Evolutionary conservation across 1,284 basidiomycete genomes (phyloP).

Genomic region (Irpex sp.): DNA sequence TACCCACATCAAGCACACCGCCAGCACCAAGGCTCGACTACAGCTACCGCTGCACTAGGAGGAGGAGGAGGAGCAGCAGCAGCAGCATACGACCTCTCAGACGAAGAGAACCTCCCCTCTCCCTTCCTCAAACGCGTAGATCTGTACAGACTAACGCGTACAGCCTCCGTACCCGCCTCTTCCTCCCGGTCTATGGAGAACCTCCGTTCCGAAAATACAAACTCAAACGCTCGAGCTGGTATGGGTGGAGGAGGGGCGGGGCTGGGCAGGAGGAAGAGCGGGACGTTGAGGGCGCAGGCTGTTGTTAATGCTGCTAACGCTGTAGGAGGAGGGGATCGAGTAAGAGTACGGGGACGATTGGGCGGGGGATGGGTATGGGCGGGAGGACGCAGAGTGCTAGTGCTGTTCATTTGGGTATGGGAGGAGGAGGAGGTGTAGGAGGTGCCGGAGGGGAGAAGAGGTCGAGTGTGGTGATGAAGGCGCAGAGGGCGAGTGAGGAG

Average conservation of each 20-base stretch:
- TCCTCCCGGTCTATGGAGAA: background rate
- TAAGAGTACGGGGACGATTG: slow-evolving; percentile 9
- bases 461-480: slow-evolving; percentile 36
- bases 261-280: slow-evolving; percentile 27
- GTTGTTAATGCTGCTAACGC: slow-evolving; percentile 59
- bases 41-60: background rate
- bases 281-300: slow-evolving; percentile 53
- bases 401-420: slow-evolving; percentile 6
- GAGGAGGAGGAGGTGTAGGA: slow-evolving; percentile 2
- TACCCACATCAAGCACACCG: too few relatives aligned
- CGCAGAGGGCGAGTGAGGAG: slow-evolving; percentile 45
- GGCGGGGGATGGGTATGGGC: background rate
- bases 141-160: slow-evolving; percentile 26
- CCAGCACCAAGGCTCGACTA: too few relatives aligned
- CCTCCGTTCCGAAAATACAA: background rate
- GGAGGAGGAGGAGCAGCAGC: background rate
- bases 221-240: too few relatives aligned
- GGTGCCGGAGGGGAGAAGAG: slow-evolving; percentile 11
- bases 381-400: slow-evolving; percentile 8
- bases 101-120: slow-evolving; percentile 81
- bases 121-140: slow-evolving; percentile 69
- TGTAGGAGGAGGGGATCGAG: too few relatives aligned
- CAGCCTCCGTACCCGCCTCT: slow-evolving; percentile 11
- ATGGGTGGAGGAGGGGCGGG: slow-evolving; percentile 1
- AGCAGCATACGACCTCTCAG: slow-evolving; percentile 54